Base-by-base conservation (phyloP, 129 eudicot genomes). In the Cynara cardunculus region DNA sequence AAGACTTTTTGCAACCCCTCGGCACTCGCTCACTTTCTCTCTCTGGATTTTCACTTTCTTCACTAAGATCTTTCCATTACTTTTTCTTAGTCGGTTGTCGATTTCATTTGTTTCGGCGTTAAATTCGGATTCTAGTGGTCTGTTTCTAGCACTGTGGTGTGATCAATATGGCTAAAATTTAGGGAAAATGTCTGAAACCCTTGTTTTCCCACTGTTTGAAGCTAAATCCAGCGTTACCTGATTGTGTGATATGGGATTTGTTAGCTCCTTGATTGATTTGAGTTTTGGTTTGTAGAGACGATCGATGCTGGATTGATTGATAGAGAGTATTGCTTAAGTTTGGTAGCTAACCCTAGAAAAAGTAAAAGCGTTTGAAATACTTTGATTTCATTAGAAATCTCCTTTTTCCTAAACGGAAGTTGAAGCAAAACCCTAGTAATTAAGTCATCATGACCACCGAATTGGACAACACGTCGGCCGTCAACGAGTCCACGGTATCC, bases 401-500 rank as follows among this genome's bases (percentile, higher is more conserved):
- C 53, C 80, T 19, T 67, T 76, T 35, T 77, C 67, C 69, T 46
- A 21, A 16, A 67, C 81, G 53, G 78, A 84, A 84, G 67, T 64
- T 12, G 74, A 77, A 61, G 25, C 28, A 31, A 56, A 67, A 35
- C 66, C 81, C 69, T 71, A 73, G 75, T 41, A 62, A 59, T 74
- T 79, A 28, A 75, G 76, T 79, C 35, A 59, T 37, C 78, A 91
- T 91, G 97, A 83, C 86, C 34, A 81, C 79, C 18, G 89, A 89
- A 13, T 25, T 86, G 35, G 92, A 89, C 18, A 87, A 78, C 75
- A 78, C 87, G 64, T 85, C 91, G 67, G 78, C 85, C 56, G 80
- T 90, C 85, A 89, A 89, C 73, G 94, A 87, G 44, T 89, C 94
- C 71, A 78, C 93, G 0, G 94, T 78, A 26, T 88, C 97, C 68